These are phyloP conservation scores for Chamaenerion angustifolium DNA, from an alignment of 345 rosid genomes.

Conservation along the genomic window DNA sequence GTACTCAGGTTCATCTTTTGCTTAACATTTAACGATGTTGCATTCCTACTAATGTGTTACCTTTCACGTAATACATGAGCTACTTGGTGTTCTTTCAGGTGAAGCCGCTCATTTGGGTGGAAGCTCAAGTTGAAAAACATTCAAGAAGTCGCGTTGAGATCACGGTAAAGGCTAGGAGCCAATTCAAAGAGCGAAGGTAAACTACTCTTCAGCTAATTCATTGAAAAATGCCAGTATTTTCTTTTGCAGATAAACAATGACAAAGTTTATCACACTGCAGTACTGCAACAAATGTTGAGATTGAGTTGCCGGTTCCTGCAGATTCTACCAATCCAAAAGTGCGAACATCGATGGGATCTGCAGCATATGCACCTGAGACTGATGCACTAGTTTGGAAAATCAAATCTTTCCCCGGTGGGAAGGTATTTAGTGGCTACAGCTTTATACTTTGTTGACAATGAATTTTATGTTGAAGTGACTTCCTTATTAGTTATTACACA, in stretches of 20 bases:
- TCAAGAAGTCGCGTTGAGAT: conserved; percentile 88
- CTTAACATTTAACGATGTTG: neutral
- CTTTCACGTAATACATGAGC: neutral
- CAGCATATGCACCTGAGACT: conserved; percentile 64
- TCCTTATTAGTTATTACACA: too few relatives aligned
- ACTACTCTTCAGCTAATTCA: neutral
- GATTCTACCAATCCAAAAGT: conserved; percentile 87
- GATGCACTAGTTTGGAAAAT: conserved; percentile 72
- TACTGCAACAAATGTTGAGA: conserved; percentile 66
- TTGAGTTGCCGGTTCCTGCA: conserved; percentile 46
- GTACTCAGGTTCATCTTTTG: conserved; percentile 59
- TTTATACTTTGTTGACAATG: neutral
- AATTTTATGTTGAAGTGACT: neutral
- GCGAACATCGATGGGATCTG: conserved; percentile 90
- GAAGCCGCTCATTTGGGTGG: conserved; percentile 91
- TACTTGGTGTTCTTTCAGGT: conserved; percentile 31
- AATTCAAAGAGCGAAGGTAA: conserved; percentile 91
- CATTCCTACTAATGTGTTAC: neutral
- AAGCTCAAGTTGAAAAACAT: conserved; percentile 82
- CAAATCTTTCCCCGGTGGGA: conserved; percentile 69
- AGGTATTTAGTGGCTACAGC: conserved; percentile 28
- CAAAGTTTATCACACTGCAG: conserved; percentile 20
- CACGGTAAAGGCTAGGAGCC: conserved; percentile 82
- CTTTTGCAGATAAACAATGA: neutral
- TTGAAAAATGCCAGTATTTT: conserved; percentile 1